Evolutionary conservation across 352 stramenopile genomes (phyloP).

Genomic region (Phytophthora litchii): DNA sequence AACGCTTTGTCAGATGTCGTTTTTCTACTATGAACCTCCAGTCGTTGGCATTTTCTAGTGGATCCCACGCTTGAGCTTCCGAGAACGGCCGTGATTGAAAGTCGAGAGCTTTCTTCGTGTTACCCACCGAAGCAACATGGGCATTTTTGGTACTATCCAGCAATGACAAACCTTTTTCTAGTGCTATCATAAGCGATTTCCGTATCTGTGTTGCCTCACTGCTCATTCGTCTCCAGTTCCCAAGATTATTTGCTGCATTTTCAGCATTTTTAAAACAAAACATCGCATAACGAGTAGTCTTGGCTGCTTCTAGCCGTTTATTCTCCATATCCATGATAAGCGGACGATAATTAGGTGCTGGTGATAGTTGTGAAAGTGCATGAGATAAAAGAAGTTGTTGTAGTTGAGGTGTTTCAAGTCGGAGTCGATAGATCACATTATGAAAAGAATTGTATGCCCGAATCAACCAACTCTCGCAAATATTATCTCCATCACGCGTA

Average conservation of each 20-base stretch:
- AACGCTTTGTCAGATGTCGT: slow-evolving; percentile 50
- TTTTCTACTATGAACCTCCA: slow-evolving; percentile 73
- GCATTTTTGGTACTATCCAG: slow-evolving; percentile 30
- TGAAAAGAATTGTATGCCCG: slow-evolving; percentile 67
- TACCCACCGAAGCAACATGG: slow-evolving; percentile 35
- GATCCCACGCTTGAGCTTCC: slow-evolving; percentile 76
- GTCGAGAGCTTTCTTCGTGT: slow-evolving; percentile 53
- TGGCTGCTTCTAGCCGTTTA: slow-evolving; percentile 18
- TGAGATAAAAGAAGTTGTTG: slow-evolving; percentile 44
- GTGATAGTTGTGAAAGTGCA: not conserved
- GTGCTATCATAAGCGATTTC: slow-evolving; percentile 35
- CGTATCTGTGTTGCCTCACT: slow-evolving; percentile 43
- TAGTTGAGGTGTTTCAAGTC: slow-evolving; percentile 51
- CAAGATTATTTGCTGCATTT: slow-evolving; percentile 27
- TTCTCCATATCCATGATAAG: slow-evolving; percentile 33
- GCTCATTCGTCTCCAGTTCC: slow-evolving; percentile 50
- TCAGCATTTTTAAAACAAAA: slow-evolving; percentile 32
- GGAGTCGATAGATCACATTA: slow-evolving; percentile 58
- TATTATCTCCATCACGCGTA: slow-evolving; percentile 2
- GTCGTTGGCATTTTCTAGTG: slow-evolving; percentile 83
- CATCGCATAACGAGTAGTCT: slow-evolving; percentile 21
- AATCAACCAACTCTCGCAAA: slow-evolving; percentile 55
- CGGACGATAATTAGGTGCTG: not conserved
- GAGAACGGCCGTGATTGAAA: slow-evolving; percentile 61
- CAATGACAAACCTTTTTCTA: slow-evolving; percentile 29